Base-by-base conservation (phyloP, 208 protist species). In the Leishmania gerbilli region DNA sequence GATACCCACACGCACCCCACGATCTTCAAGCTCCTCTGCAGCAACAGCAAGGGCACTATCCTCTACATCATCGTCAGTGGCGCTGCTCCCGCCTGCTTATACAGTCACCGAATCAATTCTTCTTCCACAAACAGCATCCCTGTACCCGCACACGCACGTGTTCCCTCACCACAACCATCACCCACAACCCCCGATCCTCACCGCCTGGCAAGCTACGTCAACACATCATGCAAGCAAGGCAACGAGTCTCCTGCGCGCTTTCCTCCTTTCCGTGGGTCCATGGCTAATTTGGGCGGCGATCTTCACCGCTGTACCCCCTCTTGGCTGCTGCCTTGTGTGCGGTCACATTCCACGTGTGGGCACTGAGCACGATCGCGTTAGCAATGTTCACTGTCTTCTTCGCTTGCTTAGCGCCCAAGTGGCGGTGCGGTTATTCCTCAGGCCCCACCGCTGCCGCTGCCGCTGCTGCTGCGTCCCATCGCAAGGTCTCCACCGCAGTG, bases 371-470 rank as follows among this genome's bases (percentile, higher is more conserved):
- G 27, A 55, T 53, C 27, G 45, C 45, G 11, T 53, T n/a, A n/a
- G 69, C 34, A 51, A 74, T 74, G 69, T 17, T 74, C 9, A 27
- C 69, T n/a, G 24, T 74, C 69, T 74, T 74, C 69, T 74, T 53
- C n/a, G 45, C 40, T 17, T 74, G 69, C 47, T 53, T 74, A 74
- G 69, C 69, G 9, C 69, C 69, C 27, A 74, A 74, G 42, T 21
- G 45, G 11, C 45, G 40, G 69, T 7, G 8, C 2, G 13, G 27
- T 51, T n/a, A 8, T 34, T 53, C 69, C 47, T 8, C 45, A 51
- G 47, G 69, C 3, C 19, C 69, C 69, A 31, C 24, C 56, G 62
- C 62, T 42, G 62, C 13, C 3, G 62, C 62, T 40, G 31, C n/a
- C 15, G 62, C 31, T 37, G 60, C 60, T 37, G 60, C 60, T 37